Evolutionary conservation across 768 basidiomycete genomes (phyloP).

Genomic region (Trametes meyenii): DNA sequence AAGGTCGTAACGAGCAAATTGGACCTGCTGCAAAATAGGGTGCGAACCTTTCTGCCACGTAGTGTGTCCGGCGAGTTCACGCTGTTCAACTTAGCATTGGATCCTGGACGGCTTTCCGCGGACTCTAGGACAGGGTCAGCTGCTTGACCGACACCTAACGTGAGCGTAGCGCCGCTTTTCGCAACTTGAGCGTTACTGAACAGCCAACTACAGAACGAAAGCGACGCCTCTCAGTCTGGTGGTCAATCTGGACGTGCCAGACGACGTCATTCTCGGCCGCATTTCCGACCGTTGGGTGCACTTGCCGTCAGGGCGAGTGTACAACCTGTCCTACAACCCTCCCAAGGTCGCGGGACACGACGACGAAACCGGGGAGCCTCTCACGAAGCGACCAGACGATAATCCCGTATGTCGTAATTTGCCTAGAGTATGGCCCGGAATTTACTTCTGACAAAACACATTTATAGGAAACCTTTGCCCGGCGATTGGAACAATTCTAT

Average conservation of each 20-base stretch:
- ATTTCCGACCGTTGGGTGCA: constrained; percentile 93
- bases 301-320: constrained; percentile 83
- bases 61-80: neutral
- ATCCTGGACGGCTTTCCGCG: constrained; percentile 93
- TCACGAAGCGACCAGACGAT: constrained; percentile 89
- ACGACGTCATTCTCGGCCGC: constrained; percentile 80
- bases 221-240: constrained; percentile 74
- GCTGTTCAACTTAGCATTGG: constrained; percentile 64
- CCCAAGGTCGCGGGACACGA: constrained; percentile 81
- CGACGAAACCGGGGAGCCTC: constrained; percentile 83
- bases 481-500: constrained; percentile 78
- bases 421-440: too few relatives aligned
- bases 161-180: constrained; percentile 35
- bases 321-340: constrained; percentile 87
- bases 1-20: constrained; percentile 75
- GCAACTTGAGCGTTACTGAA: too few relatives aligned
- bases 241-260: constrained; percentile 87
- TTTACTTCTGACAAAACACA: neutral
- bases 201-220: constrained; percentile 48
- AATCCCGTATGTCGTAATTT: constrained; percentile 65
- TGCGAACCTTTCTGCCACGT: constrained; percentile 32
- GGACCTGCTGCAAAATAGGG: constrained; percentile 65
- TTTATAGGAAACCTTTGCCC: constrained; percentile 73
- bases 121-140: constrained; percentile 79
- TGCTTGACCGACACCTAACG: constrained; percentile 78